phyloP scores from a whole-genome alignment of 2,329 filamentous ascomycete genomes.

The Dactylonectria estremocensis region DNA sequence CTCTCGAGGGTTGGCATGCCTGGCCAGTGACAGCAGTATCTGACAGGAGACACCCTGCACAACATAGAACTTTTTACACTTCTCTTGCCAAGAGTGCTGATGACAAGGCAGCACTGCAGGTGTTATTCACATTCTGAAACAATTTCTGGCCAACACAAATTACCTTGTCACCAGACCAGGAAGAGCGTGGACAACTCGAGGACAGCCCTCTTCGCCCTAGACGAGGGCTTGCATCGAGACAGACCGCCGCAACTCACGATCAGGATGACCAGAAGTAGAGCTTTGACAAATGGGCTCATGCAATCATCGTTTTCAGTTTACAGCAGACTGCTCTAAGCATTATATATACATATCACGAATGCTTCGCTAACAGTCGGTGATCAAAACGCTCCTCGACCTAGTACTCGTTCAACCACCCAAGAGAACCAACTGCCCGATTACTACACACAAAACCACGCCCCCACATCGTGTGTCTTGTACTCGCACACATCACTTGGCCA shows the following conservation, averaged over 20 bases:
- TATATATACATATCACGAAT: too few species aligned
- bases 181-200: slow-evolving; percentile 1
- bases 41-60: slow-evolving; percentile 8
- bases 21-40: not conserved
- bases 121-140: slow-evolving; percentile 17
- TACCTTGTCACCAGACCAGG: not conserved
- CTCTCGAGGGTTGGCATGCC: not conserved
- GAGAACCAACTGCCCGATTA: not conserved
- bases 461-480: not conserved
- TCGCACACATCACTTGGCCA: not conserved
- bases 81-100: slow-evolving; percentile 8
- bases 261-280: not conserved
- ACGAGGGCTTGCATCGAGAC: not conserved
- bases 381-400: not conserved
- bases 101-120: slow-evolving; percentile 13
- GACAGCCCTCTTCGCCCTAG: not conserved
- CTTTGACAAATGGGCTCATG: not conserved
- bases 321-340: too few species aligned
- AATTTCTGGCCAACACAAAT: not conserved
- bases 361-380: not conserved
- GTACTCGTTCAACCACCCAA: slow-evolving; percentile 3
- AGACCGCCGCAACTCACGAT: not conserved
- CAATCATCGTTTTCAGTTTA: too few species aligned
- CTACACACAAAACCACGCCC: not conserved
- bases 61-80: slow-evolving; percentile 5